phyloP scores from a whole-genome alignment of 768 basidiomycete genomes.

The Omphalotus guepiniiformis region DNA sequence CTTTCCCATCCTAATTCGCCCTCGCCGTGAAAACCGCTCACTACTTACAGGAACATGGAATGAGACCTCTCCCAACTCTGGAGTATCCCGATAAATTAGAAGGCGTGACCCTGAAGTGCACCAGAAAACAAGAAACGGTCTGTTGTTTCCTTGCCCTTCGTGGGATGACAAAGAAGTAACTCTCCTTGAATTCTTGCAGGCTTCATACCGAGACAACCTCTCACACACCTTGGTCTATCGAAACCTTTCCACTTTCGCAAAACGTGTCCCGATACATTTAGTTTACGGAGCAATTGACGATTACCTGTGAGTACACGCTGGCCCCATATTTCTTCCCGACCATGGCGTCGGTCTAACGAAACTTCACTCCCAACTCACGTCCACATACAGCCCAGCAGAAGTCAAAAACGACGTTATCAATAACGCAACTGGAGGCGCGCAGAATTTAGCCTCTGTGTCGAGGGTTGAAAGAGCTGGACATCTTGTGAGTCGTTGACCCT shows the following conservation, averaged over 20 bases:
- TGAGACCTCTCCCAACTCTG: conserved; percentile 5
- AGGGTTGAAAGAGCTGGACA: conserved; percentile 38
- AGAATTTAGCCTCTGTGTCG: conserved; percentile 33
- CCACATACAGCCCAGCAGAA: conserved; percentile 23
- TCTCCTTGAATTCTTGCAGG: conserved; percentile 26
- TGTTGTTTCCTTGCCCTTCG: conserved; percentile 1
- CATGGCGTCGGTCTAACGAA: neutral
- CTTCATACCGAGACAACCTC: conserved; percentile 36
- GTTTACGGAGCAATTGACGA: conserved; percentile 45
- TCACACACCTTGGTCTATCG: conserved; percentile 30
- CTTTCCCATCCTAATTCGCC: too few relatives aligned
- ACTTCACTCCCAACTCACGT: neutral
- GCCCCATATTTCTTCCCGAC: neutral
- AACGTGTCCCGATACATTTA: conserved; percentile 36
- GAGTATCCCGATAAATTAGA: conserved; percentile 37
- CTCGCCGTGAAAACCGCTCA: too few relatives aligned
- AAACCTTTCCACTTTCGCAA: conserved; percentile 26
- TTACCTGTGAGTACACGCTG: conserved; percentile 30
- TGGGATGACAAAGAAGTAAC: neutral
- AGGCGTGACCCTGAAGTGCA: conserved; percentile 48
- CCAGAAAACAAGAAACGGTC: conserved; percentile 41
- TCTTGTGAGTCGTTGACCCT: conserved; percentile 26
- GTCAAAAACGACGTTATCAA: conserved; percentile 35
- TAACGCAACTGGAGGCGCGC: conserved; percentile 28
- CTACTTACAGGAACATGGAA: neutral